These are phyloP conservation scores for Xylariaceae sp. DNA, from an alignment of 2,329 filamentous ascomycete genomes.

Conservation along the genomic window DNA sequence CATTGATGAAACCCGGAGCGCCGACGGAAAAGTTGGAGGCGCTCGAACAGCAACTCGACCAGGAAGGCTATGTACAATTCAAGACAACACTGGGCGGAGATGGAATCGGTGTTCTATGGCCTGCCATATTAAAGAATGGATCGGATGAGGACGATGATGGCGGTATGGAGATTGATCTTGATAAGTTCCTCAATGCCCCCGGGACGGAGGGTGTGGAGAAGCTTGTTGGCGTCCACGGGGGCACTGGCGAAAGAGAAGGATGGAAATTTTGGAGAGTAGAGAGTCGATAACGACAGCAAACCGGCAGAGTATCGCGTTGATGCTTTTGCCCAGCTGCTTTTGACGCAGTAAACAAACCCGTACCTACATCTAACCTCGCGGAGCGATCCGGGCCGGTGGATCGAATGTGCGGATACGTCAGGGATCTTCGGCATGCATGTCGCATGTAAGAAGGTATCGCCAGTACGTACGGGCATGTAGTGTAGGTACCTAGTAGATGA, in stretches of 20 bases:
- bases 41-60: constrained; percentile 61
- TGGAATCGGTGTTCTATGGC: constrained; percentile 90
- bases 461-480: too few species aligned
- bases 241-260: constrained; percentile 65
- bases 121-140: constrained; percentile 82
- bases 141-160: constrained; percentile 72
- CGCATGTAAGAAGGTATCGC: constrained; percentile 1
- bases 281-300: constrained; percentile 32
- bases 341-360: not conserved
- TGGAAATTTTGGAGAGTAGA: constrained; percentile 84
- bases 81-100: constrained; percentile 88
- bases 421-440: constrained; percentile 14
- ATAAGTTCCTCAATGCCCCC: constrained; percentile 74
- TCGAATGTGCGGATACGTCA: constrained; percentile 11
- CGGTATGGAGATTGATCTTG: constrained; percentile 88
- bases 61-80: constrained; percentile 77
- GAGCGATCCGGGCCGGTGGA: not conserved
- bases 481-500: constrained; percentile 7
- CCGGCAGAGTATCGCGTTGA: not conserved
- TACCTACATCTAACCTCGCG: not conserved
- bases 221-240: constrained; percentile 74
- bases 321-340: not conserved
- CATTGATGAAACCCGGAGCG: constrained; percentile 69
- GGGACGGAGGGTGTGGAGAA: constrained; percentile 81
- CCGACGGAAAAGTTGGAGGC: constrained; percentile 52